Evolutionary conservation across 495 filamentous ascomycete species (phyloP).

Genomic region (Lepidopterella palustris): DNA sequence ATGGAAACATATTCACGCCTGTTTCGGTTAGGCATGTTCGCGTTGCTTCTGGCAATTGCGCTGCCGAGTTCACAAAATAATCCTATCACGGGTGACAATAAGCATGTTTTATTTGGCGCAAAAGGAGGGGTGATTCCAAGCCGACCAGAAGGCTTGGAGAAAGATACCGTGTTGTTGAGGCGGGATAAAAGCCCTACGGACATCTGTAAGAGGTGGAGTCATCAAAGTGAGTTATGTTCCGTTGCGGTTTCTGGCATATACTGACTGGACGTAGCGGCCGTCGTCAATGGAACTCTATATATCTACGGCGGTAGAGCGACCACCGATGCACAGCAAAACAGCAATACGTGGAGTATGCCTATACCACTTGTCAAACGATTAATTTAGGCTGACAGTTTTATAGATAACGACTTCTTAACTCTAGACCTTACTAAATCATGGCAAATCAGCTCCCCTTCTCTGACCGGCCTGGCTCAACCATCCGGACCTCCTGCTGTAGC

Average conservation of each 20-base stretch:
- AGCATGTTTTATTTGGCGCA: conserved; percentile 21
- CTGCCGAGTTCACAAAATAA: conserved; percentile 28
- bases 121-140: conserved; percentile 30
- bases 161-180: conserved; percentile 12
- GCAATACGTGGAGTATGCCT: conserved; percentile 59
- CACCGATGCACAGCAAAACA: conserved; percentile 45
- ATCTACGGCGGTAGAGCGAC: conserved; percentile 65
- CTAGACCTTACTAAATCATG: conserved; percentile 61
- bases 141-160: conserved; percentile 1
- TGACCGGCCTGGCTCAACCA: conserved; percentile 56
- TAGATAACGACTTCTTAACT: conserved; percentile 64
- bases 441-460: conserved; percentile 55
- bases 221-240: conserved; percentile 48
- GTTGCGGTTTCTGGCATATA: neutral
- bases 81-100: conserved; percentile 10
- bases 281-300: conserved; percentile 67
- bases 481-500: conserved; percentile 63
- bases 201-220: conserved; percentile 61
- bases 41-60: conserved; percentile 25
- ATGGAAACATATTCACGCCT: conserved; percentile 4
- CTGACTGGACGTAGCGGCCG: conserved; percentile 31
- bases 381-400: conserved; percentile 25
- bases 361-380: neutral
- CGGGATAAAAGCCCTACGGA: conserved; percentile 40
- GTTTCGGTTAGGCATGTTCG: conserved; percentile 24